A percentile compares a stretch with the other conserved stretches of the same genome.
These are phyloP conservation scores for Cytospora paraplurivora DNA, from an alignment of 2,329 filamentous ascomycete species.

Conservation along the genomic window DNA sequence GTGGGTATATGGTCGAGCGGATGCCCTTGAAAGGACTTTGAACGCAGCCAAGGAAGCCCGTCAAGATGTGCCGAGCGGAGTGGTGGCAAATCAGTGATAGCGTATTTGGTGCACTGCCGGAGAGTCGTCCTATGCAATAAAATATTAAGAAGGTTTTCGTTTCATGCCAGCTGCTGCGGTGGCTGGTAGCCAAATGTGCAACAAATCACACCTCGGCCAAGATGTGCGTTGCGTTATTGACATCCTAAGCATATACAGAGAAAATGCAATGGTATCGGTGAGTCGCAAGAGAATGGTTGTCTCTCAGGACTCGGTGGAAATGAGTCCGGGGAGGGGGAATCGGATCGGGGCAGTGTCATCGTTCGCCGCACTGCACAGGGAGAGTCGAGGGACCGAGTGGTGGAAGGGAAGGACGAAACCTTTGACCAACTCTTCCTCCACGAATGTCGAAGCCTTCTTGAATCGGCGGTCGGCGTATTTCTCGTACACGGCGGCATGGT, in stretches of 20 bases:
- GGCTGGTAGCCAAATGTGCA: constrained; percentile 26
- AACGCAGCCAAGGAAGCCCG: constrained; percentile 12
- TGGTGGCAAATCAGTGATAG: constrained; percentile 16
- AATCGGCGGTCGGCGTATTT: constrained; percentile 90
- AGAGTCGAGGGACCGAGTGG: constrained; percentile 43
- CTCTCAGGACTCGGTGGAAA: constrained; percentile 29
- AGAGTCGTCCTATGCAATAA: constrained; percentile 25
- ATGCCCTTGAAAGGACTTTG: neutral
- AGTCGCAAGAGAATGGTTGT: constrained; percentile 4
- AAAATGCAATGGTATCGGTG: constrained; percentile 27
- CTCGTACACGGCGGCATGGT: constrained; percentile 85
- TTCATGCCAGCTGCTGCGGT: constrained; percentile 25
- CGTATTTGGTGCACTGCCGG: neutral
- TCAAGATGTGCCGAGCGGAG: neutral
- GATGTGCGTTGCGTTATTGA: constrained; percentile 25
- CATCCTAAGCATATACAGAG: constrained; percentile 29
- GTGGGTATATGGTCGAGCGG: neutral
- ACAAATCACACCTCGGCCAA: constrained; percentile 26
- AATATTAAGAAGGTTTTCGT: constrained; percentile 24
- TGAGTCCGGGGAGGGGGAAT: constrained; percentile 24
- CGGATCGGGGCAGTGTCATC: constrained; percentile 23
- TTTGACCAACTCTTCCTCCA: constrained; percentile 70
- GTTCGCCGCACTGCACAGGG: constrained; percentile 28
- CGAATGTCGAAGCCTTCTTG: constrained; percentile 80
- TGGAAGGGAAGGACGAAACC: constrained; percentile 55